These are phyloP conservation scores for Bruguiera gymnorhiza DNA, from an alignment of 345 rosid species.

Conservation along the genomic window DNA sequence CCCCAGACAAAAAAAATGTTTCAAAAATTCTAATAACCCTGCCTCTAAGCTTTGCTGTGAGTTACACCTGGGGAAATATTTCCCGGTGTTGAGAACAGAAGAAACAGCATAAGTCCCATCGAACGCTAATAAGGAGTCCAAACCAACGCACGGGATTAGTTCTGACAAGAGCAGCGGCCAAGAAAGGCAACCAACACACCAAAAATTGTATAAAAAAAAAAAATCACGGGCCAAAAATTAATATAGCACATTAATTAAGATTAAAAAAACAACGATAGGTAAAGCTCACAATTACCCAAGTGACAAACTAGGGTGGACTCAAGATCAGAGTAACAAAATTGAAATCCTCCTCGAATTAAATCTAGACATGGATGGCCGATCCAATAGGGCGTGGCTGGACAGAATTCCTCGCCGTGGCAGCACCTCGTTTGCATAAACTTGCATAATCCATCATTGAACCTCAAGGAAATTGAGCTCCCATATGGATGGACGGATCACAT, in stretches of 20 bases:
- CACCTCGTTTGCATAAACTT: slow-evolving; percentile 16
- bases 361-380: slow-evolving; percentile 36
- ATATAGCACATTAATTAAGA: slow-evolving; percentile 4
- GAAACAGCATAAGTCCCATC: too few relatives aligned
- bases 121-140: too few relatives aligned
- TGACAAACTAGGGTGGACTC: slow-evolving; percentile 16
- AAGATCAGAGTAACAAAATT: slow-evolving; percentile 41
- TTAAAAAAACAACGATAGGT: slow-evolving; percentile 10
- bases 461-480: slow-evolving; percentile 1
- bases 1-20: too few relatives aligned
- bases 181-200: background rate
- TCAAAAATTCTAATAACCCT: too few relatives aligned
- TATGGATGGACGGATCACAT: slow-evolving; percentile 36
- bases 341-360: slow-evolving; percentile 32
- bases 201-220: background rate
- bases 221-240: slow-evolving; percentile 1
- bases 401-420: slow-evolving; percentile 18
- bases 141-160: background rate
- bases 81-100: too few relatives aligned
- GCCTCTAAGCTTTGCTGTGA: too few relatives aligned
- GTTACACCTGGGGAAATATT: too few relatives aligned
- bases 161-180: background rate
- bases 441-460: background rate
- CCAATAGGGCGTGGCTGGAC: slow-evolving; percentile 19
- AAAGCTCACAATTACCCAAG: slow-evolving; percentile 19